Evolutionary conservation across 495 filamentous ascomycete genomes (phyloP).

Genomic region (Penicillium paxilli): DNA sequence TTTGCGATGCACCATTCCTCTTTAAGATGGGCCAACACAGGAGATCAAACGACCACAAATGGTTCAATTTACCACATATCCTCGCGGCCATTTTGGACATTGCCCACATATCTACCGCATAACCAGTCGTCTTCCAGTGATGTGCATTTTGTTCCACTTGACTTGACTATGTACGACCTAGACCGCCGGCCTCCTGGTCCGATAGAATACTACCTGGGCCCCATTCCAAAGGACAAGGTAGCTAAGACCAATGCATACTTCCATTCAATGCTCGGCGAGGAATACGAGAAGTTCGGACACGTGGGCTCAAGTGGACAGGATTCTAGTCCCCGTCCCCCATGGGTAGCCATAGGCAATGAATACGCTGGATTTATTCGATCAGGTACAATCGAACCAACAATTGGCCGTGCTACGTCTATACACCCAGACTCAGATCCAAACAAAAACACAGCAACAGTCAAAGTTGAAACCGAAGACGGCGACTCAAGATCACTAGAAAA

Average conservation of each 20-base stretch:
- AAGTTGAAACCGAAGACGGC: conserved; percentile 33
- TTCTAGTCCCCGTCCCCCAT: conserved; percentile 50
- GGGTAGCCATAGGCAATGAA: conserved; percentile 65
- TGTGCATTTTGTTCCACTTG: conserved; percentile 73
- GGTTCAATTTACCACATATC: conserved; percentile 66
- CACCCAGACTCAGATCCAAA: conserved; percentile 16
- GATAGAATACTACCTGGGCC: conserved; percentile 59
- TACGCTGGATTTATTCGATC: conserved; percentile 73
- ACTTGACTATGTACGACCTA: conserved; percentile 73
- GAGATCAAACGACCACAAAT: conserved; percentile 7
- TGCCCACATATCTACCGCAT: conserved; percentile 63
- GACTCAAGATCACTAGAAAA: conserved; percentile 40
- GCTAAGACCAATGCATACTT: conserved; percentile 54
- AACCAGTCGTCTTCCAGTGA: conserved; percentile 31
- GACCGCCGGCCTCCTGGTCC: conserved; percentile 54
- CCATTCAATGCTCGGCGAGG: conserved; percentile 55
- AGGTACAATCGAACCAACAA: conserved; percentile 51
- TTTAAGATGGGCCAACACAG: conserved; percentile 4
- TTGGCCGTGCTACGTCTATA: conserved; percentile 34
- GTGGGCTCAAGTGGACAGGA: conserved; percentile 5
- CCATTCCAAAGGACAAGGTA: conserved; percentile 55
- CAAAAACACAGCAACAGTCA: conserved; percentile 26
- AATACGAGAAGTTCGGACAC: conserved; percentile 50
- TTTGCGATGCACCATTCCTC: conserved; percentile 71
- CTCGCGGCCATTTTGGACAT: conserved; percentile 68